These are phyloP conservation scores for Leccinum arenicola DNA, from an alignment of 768 basidiomycete species.

Conservation along the genomic window DNA sequence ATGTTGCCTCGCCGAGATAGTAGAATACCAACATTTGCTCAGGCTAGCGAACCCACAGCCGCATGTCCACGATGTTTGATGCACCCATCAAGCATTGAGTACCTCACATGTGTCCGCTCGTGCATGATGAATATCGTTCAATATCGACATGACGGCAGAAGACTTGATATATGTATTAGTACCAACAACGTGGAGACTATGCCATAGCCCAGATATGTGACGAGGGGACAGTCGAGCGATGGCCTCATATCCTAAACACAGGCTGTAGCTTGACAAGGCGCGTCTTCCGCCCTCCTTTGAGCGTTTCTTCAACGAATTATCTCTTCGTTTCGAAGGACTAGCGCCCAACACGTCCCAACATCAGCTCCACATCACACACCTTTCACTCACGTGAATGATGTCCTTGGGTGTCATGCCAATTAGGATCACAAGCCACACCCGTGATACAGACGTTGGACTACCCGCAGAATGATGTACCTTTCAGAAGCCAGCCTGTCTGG, in stretches of 20 bases:
- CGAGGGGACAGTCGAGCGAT: conserved; percentile 2
- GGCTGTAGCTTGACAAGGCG: conserved; percentile 30
- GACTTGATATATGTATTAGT: conserved; percentile 15
- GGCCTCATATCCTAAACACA: neutral
- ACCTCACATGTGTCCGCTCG: conserved; percentile 8
- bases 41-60: neutral
- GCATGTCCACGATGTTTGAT: neutral
- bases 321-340: conserved; percentile 71
- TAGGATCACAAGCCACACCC: neutral
- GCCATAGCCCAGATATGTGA: neutral
- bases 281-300: conserved; percentile 50
- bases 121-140: conserved; percentile 8
- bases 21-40: neutral
- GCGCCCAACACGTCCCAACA: conserved; percentile 29
- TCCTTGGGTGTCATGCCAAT: conserved; percentile 40
- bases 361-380: conserved; percentile 39
- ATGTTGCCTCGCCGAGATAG: neutral
- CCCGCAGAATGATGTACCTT: conserved; percentile 54
- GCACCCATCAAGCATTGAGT: conserved; percentile 11
- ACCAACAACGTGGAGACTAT: conserved; percentile 2
- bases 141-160: conserved; percentile 5
- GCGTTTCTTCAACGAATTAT: conserved; percentile 56
- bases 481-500: conserved; percentile 52
- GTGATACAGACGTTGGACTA: conserved; percentile 60
- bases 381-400: conserved; percentile 55